Evolutionary conservation across 129 eudicot species (phyloP).

Genomic region (Oenanthe sinensis): DNA sequence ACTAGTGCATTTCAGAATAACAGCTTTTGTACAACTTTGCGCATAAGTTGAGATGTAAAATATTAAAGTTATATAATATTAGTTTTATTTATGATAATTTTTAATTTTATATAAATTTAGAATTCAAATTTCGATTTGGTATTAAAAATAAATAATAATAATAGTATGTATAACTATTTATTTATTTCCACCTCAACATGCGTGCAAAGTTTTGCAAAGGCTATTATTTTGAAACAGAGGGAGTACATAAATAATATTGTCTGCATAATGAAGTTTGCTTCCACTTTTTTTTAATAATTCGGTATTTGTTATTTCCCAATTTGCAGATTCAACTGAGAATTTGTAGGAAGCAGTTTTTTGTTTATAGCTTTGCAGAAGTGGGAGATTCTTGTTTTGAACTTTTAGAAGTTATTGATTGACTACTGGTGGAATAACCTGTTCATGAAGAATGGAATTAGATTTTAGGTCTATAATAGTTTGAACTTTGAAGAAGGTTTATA

Average conservation of each 20-base stretch:
- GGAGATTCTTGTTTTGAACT: slow-evolving; percentile 1
- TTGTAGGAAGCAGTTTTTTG: not conserved
- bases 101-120: not conserved
- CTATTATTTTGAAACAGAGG: not conserved
- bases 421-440: not conserved
- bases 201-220: not conserved
- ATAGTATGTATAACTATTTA: not conserved
- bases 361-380: slow-evolving; percentile 9
- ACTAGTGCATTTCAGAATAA: not conserved
- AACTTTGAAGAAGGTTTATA: not conserved
- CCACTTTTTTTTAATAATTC: not conserved
- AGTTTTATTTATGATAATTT: not conserved
- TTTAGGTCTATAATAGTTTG: not conserved
- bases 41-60: not conserved
- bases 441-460: slow-evolving; percentile 3
- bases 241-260: not conserved
- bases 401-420: not conserved
- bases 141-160: not conserved
- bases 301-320: not conserved
- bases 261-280: not conserved
- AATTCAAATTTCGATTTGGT: not conserved
- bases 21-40: not conserved
- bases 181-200: not conserved
- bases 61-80: not conserved
- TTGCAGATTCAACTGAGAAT: not conserved